A percentile compares a stretch with the other conserved stretches of the same genome.
Evolutionary conservation across 164 flowering plant genomes (phyloP).

Genomic region (Amborella trichopoda): DNA sequence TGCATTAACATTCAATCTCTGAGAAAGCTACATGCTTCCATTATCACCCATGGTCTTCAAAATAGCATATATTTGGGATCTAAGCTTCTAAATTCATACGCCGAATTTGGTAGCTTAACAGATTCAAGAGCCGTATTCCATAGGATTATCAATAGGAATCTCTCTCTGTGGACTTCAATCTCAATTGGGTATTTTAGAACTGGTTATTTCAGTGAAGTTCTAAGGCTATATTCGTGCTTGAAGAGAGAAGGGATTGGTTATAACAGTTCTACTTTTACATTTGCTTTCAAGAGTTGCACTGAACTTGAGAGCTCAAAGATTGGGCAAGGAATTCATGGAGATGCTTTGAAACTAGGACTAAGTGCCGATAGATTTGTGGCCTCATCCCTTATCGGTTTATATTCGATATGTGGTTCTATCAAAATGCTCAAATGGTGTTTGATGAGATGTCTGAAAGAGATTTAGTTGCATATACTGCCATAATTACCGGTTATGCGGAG

Average conservation of each 20-base stretch:
- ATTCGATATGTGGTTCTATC: constrained; percentile 18
- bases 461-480: constrained; percentile 36
- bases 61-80: constrained; percentile 25
- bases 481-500: constrained; percentile 37
- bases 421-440: constrained; percentile 27
- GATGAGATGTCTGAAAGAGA: constrained; percentile 36
- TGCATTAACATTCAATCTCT: constrained; percentile 16
- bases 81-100: constrained; percentile 27
- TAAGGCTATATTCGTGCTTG: constrained; percentile 20
- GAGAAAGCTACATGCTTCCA: constrained; percentile 26
- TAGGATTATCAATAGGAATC: constrained; percentile 16
- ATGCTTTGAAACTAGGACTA: constrained; percentile 32
- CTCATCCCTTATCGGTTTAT: constrained; percentile 26
- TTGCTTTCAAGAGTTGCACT: constrained; percentile 33
- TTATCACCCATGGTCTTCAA: constrained; percentile 17
- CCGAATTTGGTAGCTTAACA: constrained; percentile 18
- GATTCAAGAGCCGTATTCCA: constrained; percentile 31
- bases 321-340: constrained; percentile 41
- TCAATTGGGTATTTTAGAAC: constrained; percentile 32
- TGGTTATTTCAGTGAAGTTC: constrained; percentile 26
- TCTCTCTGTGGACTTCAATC: constrained; percentile 31
- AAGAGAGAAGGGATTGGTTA: constrained; percentile 21
- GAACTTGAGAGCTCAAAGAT: constrained; percentile 18
- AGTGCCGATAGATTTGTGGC: constrained; percentile 30
- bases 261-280: constrained; percentile 24